Base-by-base conservation (phyloP, 176 grass and related monocot genomes). In the Carex littledalei region DNA sequence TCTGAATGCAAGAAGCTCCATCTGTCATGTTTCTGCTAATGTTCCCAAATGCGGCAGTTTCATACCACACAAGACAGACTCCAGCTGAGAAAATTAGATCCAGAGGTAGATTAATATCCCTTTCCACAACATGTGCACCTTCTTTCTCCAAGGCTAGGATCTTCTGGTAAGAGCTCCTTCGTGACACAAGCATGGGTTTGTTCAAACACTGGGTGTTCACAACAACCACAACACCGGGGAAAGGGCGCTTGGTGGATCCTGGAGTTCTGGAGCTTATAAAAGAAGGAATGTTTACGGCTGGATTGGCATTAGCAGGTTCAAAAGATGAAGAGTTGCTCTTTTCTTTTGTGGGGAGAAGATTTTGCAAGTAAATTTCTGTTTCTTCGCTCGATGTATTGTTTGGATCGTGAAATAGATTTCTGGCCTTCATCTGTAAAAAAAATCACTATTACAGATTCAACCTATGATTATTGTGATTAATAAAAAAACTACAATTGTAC, bases 131-230 rank as follows among this genome's bases (percentile, higher is more conserved):
- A 70, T 93, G 89, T n/a, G 86, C 85, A 80, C 91, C 93, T 79
- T 68, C 84, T 90, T 92, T 98, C 88, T 98, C 96, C 85, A 94
- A 88, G 87, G 86, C 88, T 71, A 98, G 87, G 81, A 98, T 98
- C 78, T 92, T 89, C 81, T 95, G 91, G 86, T 98, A 98, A 84
- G 96, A 98, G 63, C 86, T 89, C 87, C 91, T 89, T 81, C 88
- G 84, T 66, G 91, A 98, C n/a, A 93, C 79, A 56, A 98, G 77
- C 96, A 92, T 95, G 67, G 84, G 53, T 47, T 98, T 98, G 75
- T 81, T 86, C 84, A 78, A 90, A 85, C 64, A 92, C 83, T 89
- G 86, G 86, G 93, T 98, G 90, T 95, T 98, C 54, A 95, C 93
- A 90, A 98, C 84, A 66, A 98, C 86, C 63, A 89, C 89, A 1